A percentile compares a stretch with the other conserved stretches of the same genome.
Conservation (phyloP, 106 monocot genomes). For the Dioscorea dumetorum region DNA sequence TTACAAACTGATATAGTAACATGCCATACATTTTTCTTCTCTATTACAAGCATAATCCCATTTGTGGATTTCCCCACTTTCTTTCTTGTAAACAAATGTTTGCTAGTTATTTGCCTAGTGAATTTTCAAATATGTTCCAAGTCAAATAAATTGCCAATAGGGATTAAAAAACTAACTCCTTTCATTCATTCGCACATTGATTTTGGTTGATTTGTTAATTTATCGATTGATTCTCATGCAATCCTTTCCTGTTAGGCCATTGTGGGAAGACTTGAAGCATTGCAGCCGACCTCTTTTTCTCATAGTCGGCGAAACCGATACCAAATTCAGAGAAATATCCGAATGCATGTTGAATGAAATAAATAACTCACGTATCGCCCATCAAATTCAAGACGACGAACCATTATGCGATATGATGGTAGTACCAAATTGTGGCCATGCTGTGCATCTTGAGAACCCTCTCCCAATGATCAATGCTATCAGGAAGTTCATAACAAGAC, state of each 20-base stretch:
- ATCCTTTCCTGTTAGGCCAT: slow-evolving; percentile 35
- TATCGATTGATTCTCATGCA: not conserved
- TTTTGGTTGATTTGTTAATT: too few species aligned
- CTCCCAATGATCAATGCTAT: slow-evolving; percentile 60
- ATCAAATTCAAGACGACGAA: not conserved
- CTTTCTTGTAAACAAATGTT: too few species aligned
- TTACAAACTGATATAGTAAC: too few species aligned
- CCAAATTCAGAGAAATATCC: slow-evolving; percentile 65
- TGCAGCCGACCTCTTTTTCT: slow-evolving; percentile 52
- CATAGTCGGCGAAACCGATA: slow-evolving; percentile 69
- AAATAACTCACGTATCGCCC: not conserved
- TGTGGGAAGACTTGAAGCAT: slow-evolving; percentile 74
- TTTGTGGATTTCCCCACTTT: too few species aligned
- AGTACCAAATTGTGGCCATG: slow-evolving; percentile 69
- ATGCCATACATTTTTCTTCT: too few species aligned
- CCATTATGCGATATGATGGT: slow-evolving; percentile 34
- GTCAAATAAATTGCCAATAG: too few species aligned
- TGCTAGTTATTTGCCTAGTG: too few species aligned
- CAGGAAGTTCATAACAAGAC: slow-evolving; percentile 53
- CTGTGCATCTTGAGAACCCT: slow-evolving; percentile 89
- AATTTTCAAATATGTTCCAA: too few species aligned
- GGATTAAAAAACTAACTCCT: too few species aligned
- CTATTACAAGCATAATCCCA: too few species aligned
- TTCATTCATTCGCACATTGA: too few species aligned
- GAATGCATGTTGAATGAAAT: slow-evolving; percentile 50